Conservation (phyloP, 306 rosid genomes). For the Begonia masoniana region DNA sequence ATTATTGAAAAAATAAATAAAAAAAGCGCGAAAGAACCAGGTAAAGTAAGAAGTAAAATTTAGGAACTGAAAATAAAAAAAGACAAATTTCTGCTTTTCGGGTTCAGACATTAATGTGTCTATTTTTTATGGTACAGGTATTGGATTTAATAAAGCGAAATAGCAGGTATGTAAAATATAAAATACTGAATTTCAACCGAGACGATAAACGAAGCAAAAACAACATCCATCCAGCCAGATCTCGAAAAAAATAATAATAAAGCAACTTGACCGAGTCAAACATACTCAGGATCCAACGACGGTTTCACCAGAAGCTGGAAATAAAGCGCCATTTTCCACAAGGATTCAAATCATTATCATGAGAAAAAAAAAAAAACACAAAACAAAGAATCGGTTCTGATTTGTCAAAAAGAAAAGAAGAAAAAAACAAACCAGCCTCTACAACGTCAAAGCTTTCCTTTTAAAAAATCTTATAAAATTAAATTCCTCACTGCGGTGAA, state of each 20-base stretch:
- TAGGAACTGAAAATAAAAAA: conserved; percentile 18
- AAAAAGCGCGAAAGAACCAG: conserved; percentile 13
- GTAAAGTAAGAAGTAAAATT: conserved; percentile 11
- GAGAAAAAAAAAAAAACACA: not conserved
- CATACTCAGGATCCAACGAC: conserved; percentile 28
- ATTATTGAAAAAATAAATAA: conserved; percentile 6
- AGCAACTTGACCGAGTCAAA: conserved; percentile 68
- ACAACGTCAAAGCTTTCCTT: not conserved
- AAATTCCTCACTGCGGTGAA: conserved; percentile 1
- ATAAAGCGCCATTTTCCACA: conserved; percentile 49
- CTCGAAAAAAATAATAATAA: conserved; percentile 16
- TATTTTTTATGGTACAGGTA: conserved; percentile 6
- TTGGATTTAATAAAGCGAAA: conserved; percentile 16
- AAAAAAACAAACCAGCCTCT: too few relatives aligned
- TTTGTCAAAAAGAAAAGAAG: not conserved
- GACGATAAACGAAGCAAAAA: conserved; percentile 16
- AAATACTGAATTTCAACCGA: conserved; percentile 21
- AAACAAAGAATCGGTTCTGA: not conserved
- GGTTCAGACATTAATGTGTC: conserved; percentile 19
- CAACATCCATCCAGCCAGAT: conserved; percentile 29
- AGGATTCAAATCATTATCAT: conserved; percentile 11
- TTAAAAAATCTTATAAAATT: not conserved
- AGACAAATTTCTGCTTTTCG: conserved; percentile 69
- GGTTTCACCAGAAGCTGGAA: conserved; percentile 13
- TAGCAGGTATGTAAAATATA: not conserved